These are phyloP conservation scores for Podospora bellae-mahoneyi DNA, from an alignment of 495 filamentous ascomycete genomes.

Conservation along the genomic window DNA sequence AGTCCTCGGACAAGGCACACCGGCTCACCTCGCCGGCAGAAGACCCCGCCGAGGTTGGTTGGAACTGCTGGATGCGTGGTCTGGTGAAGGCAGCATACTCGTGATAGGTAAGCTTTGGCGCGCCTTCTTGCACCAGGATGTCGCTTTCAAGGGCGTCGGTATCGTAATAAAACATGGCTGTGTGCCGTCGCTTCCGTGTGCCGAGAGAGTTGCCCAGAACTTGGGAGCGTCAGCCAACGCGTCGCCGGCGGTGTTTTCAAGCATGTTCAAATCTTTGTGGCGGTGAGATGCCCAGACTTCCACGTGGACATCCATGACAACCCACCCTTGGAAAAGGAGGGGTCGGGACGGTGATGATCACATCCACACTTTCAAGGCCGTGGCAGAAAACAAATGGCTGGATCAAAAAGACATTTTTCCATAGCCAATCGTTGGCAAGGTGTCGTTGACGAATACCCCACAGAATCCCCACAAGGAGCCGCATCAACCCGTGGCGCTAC, in stretches of 20 bases:
- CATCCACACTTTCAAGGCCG: neutral
- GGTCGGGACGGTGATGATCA: neutral
- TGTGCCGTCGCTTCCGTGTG: neutral
- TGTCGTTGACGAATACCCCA: neutral
- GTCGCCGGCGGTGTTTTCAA: neutral
- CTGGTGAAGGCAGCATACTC: conserved; percentile 33
- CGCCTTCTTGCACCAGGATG: conserved; percentile 4
- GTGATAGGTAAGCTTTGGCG: conserved; percentile 24
- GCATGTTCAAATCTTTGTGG: neutral
- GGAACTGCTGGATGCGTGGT: conserved; percentile 12
- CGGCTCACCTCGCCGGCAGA: conserved; percentile 16
- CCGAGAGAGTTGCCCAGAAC: neutral
- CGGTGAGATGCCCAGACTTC: neutral
- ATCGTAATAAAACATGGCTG: conserved; percentile 13
- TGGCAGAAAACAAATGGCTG: neutral
- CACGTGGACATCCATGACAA: neutral
- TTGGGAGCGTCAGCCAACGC: neutral
- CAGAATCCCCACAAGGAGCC: neutral
- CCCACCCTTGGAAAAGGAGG: neutral
- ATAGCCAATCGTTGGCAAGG: neutral
- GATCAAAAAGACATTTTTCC: neutral
- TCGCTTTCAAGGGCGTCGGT: conserved; percentile 2
- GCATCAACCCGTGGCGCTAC: neutral
- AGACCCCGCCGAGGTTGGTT: conserved; percentile 22
- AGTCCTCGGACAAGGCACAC: conserved; percentile 31